Evolutionary conservation across 495 filamentous ascomycete species (phyloP).

Genomic region (Hypoxylon subgilvum): DNA sequence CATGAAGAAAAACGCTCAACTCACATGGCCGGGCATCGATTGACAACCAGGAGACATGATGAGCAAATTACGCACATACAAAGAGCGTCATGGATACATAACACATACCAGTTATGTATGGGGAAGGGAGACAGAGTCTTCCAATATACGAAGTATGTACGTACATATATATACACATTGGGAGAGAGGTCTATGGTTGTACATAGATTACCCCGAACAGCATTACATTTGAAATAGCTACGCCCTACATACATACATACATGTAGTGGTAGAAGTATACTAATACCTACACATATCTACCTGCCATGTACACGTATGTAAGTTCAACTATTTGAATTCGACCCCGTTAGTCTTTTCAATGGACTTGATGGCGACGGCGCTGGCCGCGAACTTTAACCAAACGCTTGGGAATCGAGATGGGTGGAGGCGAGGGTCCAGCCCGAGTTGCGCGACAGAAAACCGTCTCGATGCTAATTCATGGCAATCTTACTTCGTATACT

Average conservation of each 20-base stretch:
- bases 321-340: too few relatives aligned
- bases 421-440: constrained; percentile 7
- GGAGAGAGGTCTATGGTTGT: too few relatives aligned
- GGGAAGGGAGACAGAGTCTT: too few relatives aligned
- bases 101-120: too few relatives aligned
- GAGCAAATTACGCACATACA: background rate
- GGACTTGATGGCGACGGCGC: constrained; percentile 16
- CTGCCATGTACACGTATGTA: too few relatives aligned
- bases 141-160: background rate
- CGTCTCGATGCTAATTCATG: constrained; percentile 5
- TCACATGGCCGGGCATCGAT: background rate
- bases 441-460: constrained; percentile 8
- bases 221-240: too few relatives aligned
- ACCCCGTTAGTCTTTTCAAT: constrained; percentile 10
- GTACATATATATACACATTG: too few relatives aligned
- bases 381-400: constrained; percentile 31
- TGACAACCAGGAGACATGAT: background rate
- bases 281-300: background rate
- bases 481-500: too few relatives aligned
- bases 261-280: too few relatives aligned
- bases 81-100: too few relatives aligned
- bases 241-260: too few relatives aligned
- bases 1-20: background rate
- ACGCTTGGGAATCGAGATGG: constrained; percentile 25
- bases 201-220: too few relatives aligned